Conservation (phyloP, 2,329 filamentous ascomycete species). For the Sarocladium kiliense region DNA sequence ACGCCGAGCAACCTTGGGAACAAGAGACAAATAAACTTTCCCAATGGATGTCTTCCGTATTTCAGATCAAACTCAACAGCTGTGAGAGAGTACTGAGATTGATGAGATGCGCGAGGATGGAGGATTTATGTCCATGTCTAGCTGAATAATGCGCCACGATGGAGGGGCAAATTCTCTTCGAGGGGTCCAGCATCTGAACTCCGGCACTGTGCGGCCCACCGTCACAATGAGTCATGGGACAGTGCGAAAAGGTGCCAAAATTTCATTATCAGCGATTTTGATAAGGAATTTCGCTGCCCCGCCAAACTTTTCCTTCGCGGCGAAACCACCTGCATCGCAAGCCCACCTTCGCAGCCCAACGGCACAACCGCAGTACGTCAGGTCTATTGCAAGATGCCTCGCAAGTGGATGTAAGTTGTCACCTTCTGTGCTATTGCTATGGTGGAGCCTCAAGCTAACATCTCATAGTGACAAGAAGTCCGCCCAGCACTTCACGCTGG, state of each 20-base stretch:
- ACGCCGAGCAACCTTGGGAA: background rate
- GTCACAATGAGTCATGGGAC: background rate
- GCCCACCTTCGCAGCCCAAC: too few species aligned
- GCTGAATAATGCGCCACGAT: conserved; percentile 36
- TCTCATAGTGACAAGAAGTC: conserved; percentile 74
- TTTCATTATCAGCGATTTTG: background rate
- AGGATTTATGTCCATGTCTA: conserved; percentile 15
- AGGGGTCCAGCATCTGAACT: conserved; percentile 12
- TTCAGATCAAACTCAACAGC: background rate
- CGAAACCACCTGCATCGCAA: background rate
- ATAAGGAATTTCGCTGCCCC: conserved; percentile 14
- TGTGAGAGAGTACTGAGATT: background rate
- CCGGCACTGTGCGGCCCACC: conserved; percentile 22
- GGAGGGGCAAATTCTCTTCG: conserved; percentile 44
- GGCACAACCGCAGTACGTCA: background rate
- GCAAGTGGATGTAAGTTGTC: conserved; percentile 64
- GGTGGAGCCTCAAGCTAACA: conserved; percentile 12
- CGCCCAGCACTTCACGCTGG: conserved; percentile 87
- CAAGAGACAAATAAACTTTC: background rate
- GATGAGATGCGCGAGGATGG: background rate
- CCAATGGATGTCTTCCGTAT: background rate
- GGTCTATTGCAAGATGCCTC: conserved; percentile 24
- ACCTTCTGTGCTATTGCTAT: background rate
- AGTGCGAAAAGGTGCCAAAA: background rate
- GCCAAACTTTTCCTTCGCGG: conserved; percentile 11